Conservation (phyloP, 2,329 filamentous ascomycete genomes). For the Fusarium pilosicola region DNA sequence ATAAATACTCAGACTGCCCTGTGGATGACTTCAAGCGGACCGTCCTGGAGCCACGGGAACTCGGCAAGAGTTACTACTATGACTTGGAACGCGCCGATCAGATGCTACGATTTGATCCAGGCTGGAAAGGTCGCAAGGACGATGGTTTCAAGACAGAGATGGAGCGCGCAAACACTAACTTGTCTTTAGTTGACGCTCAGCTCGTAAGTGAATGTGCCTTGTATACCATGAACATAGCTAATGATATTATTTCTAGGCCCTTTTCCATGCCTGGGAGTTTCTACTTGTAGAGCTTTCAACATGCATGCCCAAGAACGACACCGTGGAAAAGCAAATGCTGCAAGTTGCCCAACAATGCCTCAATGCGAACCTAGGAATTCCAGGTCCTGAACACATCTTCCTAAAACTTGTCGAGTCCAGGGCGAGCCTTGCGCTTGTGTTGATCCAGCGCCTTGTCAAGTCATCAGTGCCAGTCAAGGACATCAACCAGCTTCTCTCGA, state of each 20-base stretch:
- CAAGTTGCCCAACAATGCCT: slow-evolving; percentile 82
- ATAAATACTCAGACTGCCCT: slow-evolving; percentile 77
- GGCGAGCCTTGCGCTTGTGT: slow-evolving; percentile 81
- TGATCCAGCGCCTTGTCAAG: slow-evolving; percentile 83
- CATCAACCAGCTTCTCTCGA: slow-evolving; percentile 61
- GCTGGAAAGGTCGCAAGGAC: slow-evolving; percentile 76
- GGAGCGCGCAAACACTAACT: slow-evolving; percentile 85
- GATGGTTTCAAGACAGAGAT: slow-evolving; percentile 86
- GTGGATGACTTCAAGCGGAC: slow-evolving; percentile 86
- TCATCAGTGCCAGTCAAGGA: slow-evolving; percentile 60
- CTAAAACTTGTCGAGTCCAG: slow-evolving; percentile 78
- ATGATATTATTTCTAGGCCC: slow-evolving; percentile 61
- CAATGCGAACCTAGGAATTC: slow-evolving; percentile 76
- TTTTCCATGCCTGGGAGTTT: slow-evolving; percentile 91
- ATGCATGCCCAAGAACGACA: slow-evolving; percentile 62
- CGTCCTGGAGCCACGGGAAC: slow-evolving; percentile 67
- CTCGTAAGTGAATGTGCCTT: slow-evolving; percentile 65
- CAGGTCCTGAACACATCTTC: slow-evolving; percentile 84
- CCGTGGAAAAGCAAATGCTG: slow-evolving; percentile 75
- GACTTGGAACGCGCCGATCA: slow-evolving; percentile 78
- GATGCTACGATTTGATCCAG: slow-evolving; percentile 79
- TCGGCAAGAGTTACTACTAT: slow-evolving; percentile 86
- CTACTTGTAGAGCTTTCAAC: slow-evolving; percentile 85
- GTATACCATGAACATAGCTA: slow-evolving; percentile 43
- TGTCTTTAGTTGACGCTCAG: slow-evolving; percentile 93